phyloP scores from a whole-genome alignment of 306 rosid species.

The Medicago truncatula region DNA sequence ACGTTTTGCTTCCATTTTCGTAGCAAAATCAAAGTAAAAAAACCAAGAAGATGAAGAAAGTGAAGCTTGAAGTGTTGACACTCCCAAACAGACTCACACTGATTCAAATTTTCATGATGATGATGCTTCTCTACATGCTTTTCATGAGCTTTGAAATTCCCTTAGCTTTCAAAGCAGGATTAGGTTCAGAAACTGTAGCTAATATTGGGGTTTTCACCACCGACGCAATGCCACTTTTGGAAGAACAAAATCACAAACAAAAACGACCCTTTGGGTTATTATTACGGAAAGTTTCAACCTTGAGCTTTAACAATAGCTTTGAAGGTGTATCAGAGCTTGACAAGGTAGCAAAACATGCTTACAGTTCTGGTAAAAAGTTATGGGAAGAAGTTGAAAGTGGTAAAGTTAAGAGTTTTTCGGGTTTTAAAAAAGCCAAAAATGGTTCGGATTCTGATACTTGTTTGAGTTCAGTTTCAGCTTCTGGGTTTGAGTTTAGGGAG shows the following conservation, averaged over 20 bases:
- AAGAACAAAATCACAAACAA: neutral
- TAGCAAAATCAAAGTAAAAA: neutral
- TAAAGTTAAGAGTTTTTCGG: slow-evolving; percentile 33
- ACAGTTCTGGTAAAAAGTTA: slow-evolving; percentile 67
- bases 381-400: slow-evolving; percentile 76
- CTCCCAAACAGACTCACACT: slow-evolving; percentile 62
- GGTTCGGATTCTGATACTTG: slow-evolving; percentile 70
- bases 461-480: slow-evolving; percentile 63
- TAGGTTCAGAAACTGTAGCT: slow-evolving; percentile 48
- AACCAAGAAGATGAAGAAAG: slow-evolving; percentile 63
- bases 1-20: slow-evolving; percentile 2
- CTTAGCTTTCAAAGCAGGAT: slow-evolving; percentile 56
- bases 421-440: slow-evolving; percentile 51
- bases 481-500: slow-evolving; percentile 61
- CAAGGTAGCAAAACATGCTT: slow-evolving; percentile 73
- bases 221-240: slow-evolving; percentile 53
- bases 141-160: slow-evolving; percentile 87
- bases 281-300: slow-evolving; percentile 65
- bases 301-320: slow-evolving; percentile 61
- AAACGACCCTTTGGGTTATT: slow-evolving; percentile 43
- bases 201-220: slow-evolving; percentile 43
- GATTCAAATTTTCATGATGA: slow-evolving; percentile 71
- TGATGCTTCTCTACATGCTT: slow-evolving; percentile 64
- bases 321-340: slow-evolving; percentile 60
- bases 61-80: slow-evolving; percentile 58